Conservation (phyloP, 2,329 filamentous ascomycete species). For the Hypoxylon sp. region DNA sequence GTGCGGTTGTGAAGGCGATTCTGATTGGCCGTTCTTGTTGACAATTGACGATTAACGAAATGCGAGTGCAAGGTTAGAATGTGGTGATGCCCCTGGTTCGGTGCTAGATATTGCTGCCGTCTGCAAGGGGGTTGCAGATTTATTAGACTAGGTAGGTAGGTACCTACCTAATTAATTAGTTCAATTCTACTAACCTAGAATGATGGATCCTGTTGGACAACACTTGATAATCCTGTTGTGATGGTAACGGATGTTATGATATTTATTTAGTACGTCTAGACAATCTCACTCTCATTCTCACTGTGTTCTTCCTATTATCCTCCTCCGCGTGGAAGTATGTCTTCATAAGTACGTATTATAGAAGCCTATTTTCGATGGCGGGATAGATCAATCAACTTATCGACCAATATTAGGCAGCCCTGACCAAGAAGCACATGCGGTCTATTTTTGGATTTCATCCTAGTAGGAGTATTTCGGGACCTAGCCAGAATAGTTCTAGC, state of each 20-base stretch:
- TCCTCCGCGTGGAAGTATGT: too few relatives aligned
- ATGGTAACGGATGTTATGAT: neutral
- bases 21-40: constrained; percentile 28
- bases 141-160: constrained; percentile 7
- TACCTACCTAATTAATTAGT: too few relatives aligned
- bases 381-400: constrained; percentile 19
- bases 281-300: too few relatives aligned
- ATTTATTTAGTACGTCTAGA: too few relatives aligned
- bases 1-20: constrained; percentile 13
- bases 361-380: neutral
- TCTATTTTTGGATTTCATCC: constrained; percentile 42
- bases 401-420: constrained; percentile 12
- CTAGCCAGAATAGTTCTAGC: constrained; percentile 26
- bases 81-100: constrained; percentile 1
- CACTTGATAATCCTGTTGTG: neutral
- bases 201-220: too few relatives aligned
- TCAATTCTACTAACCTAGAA: too few relatives aligned
- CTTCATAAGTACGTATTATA: neutral
- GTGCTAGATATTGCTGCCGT: neutral
- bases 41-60: constrained; percentile 12
- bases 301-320: too few relatives aligned
- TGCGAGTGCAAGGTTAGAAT: constrained; percentile 18
- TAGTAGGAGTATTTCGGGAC: constrained; percentile 2
- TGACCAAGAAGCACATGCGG: neutral
- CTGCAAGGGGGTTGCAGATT: constrained; percentile 10